These are phyloP conservation scores for Penicillium paneum DNA, from an alignment of 2,329 filamentous ascomycete genomes.

Conservation along the genomic window DNA sequence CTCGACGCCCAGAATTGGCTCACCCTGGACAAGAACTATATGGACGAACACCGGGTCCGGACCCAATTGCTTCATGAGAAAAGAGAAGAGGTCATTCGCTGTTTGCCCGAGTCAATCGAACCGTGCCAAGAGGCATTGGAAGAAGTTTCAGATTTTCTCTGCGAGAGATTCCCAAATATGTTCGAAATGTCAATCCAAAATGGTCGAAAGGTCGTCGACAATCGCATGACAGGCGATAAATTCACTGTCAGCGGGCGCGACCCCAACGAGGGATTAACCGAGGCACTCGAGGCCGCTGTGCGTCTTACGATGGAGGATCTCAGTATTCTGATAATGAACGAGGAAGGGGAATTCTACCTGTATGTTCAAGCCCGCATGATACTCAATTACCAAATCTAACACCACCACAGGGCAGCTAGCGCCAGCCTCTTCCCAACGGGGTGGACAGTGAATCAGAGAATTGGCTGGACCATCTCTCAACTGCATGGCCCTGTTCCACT, in stretches of 20 bases:
- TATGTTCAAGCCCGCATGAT: slow-evolving; percentile 22
- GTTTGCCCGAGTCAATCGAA: slow-evolving; percentile 43
- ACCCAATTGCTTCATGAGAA: slow-evolving; percentile 40
- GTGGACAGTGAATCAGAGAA: slow-evolving; percentile 49
- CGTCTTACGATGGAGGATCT: slow-evolving; percentile 53
- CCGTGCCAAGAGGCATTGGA: slow-evolving; percentile 50
- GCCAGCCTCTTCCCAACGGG: slow-evolving; percentile 55
- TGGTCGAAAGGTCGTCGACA: slow-evolving; percentile 36
- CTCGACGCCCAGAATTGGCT: slow-evolving; percentile 50
- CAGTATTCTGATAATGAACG: slow-evolving; percentile 47
- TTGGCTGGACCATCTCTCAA: slow-evolving; percentile 49
- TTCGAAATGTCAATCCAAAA: slow-evolving; percentile 37
- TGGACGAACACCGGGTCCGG: slow-evolving; percentile 44
- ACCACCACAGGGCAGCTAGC: slow-evolving; percentile 44
- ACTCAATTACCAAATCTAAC: neutral
- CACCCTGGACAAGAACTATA: slow-evolving; percentile 47
- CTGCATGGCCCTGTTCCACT: slow-evolving; percentile 49
- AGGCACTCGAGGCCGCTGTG: slow-evolving; percentile 51
- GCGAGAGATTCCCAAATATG: slow-evolving; percentile 42
- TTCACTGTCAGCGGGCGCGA: slow-evolving; percentile 37
- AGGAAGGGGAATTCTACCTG: slow-evolving; percentile 49
- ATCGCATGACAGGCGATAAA: slow-evolving; percentile 45
- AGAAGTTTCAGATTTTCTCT: slow-evolving; percentile 47
- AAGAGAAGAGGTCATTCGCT: slow-evolving; percentile 45
- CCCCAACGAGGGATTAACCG: slow-evolving; percentile 28